Evolutionary conservation across 164 flowering plant genomes (phyloP), one percentile per base, ranked within the genome.

Genomic region (Platanus orientalis): DNA sequence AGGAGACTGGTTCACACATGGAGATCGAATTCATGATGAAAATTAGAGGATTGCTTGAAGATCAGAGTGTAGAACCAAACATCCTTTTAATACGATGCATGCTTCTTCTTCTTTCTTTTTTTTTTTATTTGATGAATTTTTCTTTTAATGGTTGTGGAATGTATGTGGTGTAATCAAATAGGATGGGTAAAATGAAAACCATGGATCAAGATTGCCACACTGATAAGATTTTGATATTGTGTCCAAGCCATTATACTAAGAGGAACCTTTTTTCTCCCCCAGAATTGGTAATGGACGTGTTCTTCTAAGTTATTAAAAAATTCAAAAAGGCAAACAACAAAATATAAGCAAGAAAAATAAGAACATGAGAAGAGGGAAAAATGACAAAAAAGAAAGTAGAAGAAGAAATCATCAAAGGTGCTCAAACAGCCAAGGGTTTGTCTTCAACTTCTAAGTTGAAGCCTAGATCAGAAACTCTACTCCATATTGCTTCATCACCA

Each of bases 381-480:
- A n/a, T n/a, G n/a, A n/a, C n/a, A n/a, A n/a, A n/a, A n/a, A n/a
- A n/a, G n/a, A n/a, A n/a, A n/a, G n/a, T n/a, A n/a, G 14, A 17
- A 32, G 20, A 4, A 32, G 3, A 23, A 19, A 20, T 1, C 11
- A 25, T 34, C 16, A 30, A 28, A 23, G 51, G 60, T 63, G 73
- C 73, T 69, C 73, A 69, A 68, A 69, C 73, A 69, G 73, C 73
- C 73, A 69, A 69, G 73, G 73, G 73, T 58, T 69, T 63, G 68
- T 69, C 71, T 47, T 69, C 73, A 64, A 64, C 48, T 53, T 6
- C 65, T 23, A 12, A 30, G 39, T 32, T 9, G 39, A 32, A 4
- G 39, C 39, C 39, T 9, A 53, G 32, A 61, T 69, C 73, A 69
- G 73, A 69, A 64, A 69, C 73, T 69, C 73, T 69, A 69, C 68